Conservation (phyloP, 371 early-diverging fungal genomes). For the Rhizopus stolonifer region DNA sequence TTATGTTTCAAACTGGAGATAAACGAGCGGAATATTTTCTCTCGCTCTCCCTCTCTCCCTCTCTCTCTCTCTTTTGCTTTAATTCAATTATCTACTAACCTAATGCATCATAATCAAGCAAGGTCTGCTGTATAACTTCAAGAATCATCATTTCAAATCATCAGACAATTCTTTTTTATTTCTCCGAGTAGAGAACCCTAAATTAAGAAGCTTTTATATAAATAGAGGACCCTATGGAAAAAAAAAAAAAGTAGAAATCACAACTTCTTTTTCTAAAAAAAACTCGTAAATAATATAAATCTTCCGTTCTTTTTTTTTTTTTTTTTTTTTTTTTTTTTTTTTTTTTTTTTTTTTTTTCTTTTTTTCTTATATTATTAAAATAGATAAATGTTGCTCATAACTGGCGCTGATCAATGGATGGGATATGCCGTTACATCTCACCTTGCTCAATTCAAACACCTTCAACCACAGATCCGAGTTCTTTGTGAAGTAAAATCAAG, state of each 20-base stretch:
- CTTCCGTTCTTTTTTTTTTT: neutral
- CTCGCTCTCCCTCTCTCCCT: too few species aligned
- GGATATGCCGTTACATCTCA: slow-evolving; percentile 35
- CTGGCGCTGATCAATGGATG: slow-evolving; percentile 37
- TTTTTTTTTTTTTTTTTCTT: neutral
- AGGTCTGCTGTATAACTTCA: neutral
- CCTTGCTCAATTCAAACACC: slow-evolving; percentile 19
- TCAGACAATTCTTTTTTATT: neutral
- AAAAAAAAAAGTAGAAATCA: neutral
- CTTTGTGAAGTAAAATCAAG: slow-evolving; percentile 28
- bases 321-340: neutral
- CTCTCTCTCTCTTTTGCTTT: too few species aligned
- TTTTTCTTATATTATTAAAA: neutral
- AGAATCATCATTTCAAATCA: neutral
- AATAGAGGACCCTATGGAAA: neutral
- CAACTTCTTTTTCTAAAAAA: neutral
- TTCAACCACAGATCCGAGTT: slow-evolving; percentile 27
- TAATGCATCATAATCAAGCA: neutral
- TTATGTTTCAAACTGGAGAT: neutral
- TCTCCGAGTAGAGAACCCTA: slow-evolving; percentile 1
- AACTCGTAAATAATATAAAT: neutral
- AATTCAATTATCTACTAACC: neutral
- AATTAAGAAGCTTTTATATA: neutral
- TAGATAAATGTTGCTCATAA: slow-evolving; percentile 32
- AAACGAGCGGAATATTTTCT: neutral